phyloP scores from a whole-genome alignment of 2,329 filamentous ascomycete species.

The Calonectria leucothoes region DNA sequence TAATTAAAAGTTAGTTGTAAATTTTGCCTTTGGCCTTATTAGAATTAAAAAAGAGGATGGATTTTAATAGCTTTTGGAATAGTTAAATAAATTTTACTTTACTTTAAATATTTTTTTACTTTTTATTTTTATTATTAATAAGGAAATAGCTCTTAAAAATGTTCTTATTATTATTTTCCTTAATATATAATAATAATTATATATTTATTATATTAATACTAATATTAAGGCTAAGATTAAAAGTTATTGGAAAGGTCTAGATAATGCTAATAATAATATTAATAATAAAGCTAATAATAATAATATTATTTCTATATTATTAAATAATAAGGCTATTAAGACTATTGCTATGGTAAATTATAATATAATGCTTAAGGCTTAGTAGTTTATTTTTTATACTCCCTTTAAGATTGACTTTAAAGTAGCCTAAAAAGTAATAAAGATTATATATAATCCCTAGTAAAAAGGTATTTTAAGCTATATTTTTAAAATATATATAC shows the following conservation, averaged over 20 bases:
- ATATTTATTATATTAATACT: not conserved
- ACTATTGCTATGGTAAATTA: too few species aligned
- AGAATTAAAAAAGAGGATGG: too few species aligned
- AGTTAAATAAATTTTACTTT: too few species aligned
- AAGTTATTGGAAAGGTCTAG: not conserved
- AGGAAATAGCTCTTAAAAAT: not conserved
- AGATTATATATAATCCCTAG: not conserved
- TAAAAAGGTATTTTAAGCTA: not conserved
- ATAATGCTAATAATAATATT: not conserved
- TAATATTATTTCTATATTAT: too few species aligned
- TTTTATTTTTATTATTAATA: not conserved
- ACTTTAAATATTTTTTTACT: too few species aligned
- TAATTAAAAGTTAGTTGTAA: not conserved
- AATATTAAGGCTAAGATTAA: not conserved
- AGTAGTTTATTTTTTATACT: too few species aligned
- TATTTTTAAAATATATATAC: not conserved
- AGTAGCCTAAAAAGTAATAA: too few species aligned
- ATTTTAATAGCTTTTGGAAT: not conserved
- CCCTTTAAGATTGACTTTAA: too few species aligned
- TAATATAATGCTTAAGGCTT: too few species aligned
- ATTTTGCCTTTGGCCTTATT: not conserved
- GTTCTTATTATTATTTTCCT: not conserved
- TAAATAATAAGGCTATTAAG: too few species aligned
- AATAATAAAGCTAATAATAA: too few species aligned
- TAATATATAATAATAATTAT: not conserved